Percentiles rank a stretch among this genome's conserved stretches.
Evolutionary conservation across 352 stramenopile species (phyloP).

Genomic region (Aphanomyces cochlioides): DNA sequence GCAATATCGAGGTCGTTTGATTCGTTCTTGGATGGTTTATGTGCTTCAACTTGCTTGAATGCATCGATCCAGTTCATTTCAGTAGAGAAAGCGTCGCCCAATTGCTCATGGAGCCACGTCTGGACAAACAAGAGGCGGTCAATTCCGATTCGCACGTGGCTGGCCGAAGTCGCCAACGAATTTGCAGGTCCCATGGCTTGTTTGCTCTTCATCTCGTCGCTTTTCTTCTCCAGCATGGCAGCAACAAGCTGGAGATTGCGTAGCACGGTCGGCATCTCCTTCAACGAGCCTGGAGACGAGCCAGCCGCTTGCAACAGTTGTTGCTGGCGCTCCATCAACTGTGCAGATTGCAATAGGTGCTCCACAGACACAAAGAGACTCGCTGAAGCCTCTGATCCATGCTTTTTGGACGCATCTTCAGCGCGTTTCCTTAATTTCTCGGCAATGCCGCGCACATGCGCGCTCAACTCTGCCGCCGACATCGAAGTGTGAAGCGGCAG

Average conservation of each 20-base stretch:
- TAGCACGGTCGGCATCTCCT: conserved; percentile 6
- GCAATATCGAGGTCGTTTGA: background rate
- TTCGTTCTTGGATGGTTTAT: background rate
- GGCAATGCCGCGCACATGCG: conserved; percentile 19
- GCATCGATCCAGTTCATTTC: conserved; percentile 20
- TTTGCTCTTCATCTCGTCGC: conserved; percentile 28
- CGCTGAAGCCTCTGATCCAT: conserved; percentile 15
- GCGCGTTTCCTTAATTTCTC: conserved; percentile 27
- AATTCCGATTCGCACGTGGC: conserved; percentile 22
- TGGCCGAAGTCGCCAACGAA: conserved; percentile 16
- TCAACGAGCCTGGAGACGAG: background rate
- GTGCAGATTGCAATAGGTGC: conserved; percentile 20
- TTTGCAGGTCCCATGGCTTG: conserved; percentile 27
- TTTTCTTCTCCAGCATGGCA: conserved; percentile 29
- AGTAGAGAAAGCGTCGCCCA: conserved; percentile 5
- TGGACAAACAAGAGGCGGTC: conserved; percentile 17
- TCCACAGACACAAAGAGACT: conserved; percentile 17
- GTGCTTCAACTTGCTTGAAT: background rate
- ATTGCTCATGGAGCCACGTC: background rate
- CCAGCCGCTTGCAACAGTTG: background rate
- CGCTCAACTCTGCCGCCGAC: conserved; percentile 21
- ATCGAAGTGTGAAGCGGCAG: conserved; percentile 15
- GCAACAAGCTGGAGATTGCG: conserved; percentile 19
- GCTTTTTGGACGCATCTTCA: conserved; percentile 19
- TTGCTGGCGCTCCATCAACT: conserved; percentile 25